Percentiles rank a stretch among this genome's conserved stretches.
Evolutionary conservation across 2,329 filamentous ascomycete species (phyloP).

Genomic region (Plenodomus lindquistii): DNA sequence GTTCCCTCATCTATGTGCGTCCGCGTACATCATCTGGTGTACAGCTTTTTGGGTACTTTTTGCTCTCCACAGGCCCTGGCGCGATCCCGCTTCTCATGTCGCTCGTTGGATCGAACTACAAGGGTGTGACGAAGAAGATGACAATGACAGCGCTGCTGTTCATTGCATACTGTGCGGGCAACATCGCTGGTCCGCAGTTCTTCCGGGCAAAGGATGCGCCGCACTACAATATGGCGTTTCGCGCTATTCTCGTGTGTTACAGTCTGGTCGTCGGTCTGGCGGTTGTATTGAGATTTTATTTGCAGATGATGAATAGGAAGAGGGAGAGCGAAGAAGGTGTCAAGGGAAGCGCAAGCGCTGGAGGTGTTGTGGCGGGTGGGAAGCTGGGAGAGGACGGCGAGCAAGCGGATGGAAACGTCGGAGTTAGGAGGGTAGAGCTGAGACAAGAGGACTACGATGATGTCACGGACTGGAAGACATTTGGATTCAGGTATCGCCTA

Average conservation of each 20-base stretch:
- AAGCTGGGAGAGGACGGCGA: constrained; percentile 15
- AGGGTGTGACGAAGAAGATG: constrained; percentile 46
- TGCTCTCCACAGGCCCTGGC: constrained; percentile 24
- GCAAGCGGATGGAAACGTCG: not conserved
- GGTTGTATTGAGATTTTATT: constrained; percentile 14
- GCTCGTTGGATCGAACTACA: constrained; percentile 21
- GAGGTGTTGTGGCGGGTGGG: constrained; percentile 19
- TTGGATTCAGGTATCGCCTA: constrained; percentile 30
- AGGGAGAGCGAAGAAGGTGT: constrained; percentile 22
- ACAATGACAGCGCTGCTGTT: constrained; percentile 41
- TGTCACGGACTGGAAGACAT: constrained; percentile 29
- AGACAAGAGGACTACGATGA: constrained; percentile 28
- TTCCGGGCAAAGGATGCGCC: constrained; percentile 20
- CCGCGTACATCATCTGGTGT: constrained; percentile 15
- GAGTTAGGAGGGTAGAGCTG: constrained; percentile 12
- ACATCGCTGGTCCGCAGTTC: constrained; percentile 37
- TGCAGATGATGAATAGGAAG: constrained; percentile 24
- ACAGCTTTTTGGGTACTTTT: constrained; percentile 26
- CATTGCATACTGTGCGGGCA: constrained; percentile 42
- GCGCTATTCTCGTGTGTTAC: constrained; percentile 38
- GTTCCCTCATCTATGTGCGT: constrained; percentile 16
- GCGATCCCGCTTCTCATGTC: constrained; percentile 24
- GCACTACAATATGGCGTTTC: constrained; percentile 21
- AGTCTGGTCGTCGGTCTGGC: constrained; percentile 38
- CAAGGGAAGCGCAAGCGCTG: constrained; percentile 23